Evolutionary conservation across 2,329 filamentous ascomycete genomes (phyloP).

Genomic region (Seiridium cupressi): DNA sequence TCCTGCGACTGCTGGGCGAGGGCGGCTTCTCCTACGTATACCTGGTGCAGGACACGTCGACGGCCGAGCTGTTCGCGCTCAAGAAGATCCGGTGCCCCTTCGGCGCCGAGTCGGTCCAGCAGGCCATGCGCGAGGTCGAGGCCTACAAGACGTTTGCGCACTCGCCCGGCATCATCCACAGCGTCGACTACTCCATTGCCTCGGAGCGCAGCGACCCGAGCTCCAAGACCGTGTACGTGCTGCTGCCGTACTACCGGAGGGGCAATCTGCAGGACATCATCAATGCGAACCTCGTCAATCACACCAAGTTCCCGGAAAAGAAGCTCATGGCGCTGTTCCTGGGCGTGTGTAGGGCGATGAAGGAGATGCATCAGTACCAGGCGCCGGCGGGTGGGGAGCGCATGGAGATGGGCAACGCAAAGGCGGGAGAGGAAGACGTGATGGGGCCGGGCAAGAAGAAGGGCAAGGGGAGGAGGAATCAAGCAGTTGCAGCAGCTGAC

Average conservation of each 20-base stretch:
- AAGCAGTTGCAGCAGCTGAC: slow-evolving; percentile 44
- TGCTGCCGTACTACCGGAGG: slow-evolving; percentile 91
- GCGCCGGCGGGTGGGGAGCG: slow-evolving; percentile 47
- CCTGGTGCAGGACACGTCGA: slow-evolving; percentile 87
- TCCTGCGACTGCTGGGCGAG: slow-evolving; percentile 90
- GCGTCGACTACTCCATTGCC: slow-evolving; percentile 52
- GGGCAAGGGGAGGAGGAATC: slow-evolving; percentile 34
- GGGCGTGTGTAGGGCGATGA: slow-evolving; percentile 84
- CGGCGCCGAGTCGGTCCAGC: slow-evolving; percentile 90
- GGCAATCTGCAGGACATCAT: slow-evolving; percentile 98
- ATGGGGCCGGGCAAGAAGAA: slow-evolving; percentile 23
- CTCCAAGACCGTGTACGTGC: slow-evolving; percentile 92
- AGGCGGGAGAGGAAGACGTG: slow-evolving; percentile 40
- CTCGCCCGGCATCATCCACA: slow-evolving; percentile 69
- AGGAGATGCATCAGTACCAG: slow-evolving; percentile 87
- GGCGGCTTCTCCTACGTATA: slow-evolving; percentile 99
- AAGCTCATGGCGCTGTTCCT: slow-evolving; percentile 87
- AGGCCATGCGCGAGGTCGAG: slow-evolving; percentile 95
- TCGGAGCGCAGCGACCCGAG: slow-evolving; percentile 56
- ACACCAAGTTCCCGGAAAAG: slow-evolving; percentile 84
- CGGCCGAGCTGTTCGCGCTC: slow-evolving; percentile 83
- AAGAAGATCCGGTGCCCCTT: slow-evolving; percentile 99
- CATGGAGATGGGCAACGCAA: slow-evolving; percentile 49
- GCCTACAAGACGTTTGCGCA: slow-evolving; percentile 88
- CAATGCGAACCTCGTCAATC: slow-evolving; percentile 97